phyloP scores from a whole-genome alignment of 1,139 yeast species.

The Kodamaea derodonti region DNA sequence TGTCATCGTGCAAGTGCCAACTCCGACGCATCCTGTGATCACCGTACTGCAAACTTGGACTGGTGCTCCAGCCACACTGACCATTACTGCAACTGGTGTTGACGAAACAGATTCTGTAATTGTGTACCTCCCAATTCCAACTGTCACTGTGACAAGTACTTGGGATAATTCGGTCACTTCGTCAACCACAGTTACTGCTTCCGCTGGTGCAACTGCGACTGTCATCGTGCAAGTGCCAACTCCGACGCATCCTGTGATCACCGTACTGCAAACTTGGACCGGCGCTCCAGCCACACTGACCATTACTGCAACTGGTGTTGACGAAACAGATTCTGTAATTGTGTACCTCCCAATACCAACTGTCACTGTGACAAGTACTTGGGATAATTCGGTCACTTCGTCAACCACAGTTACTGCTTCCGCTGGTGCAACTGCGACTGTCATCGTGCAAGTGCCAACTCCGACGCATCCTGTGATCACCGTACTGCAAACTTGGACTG shows the following conservation, averaged over 20 bases:
- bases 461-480: constrained; percentile 2
- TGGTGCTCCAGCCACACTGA: constrained; percentile 2
- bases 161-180: constrained; percentile 5
- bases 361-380: constrained; percentile 1
- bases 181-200: constrained; percentile 2
- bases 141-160: constrained; percentile 7
- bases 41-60: constrained; percentile 6
- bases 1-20: constrained; percentile 8
- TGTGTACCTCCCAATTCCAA: constrained; percentile 14
- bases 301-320: constrained; percentile 3
- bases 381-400: not conserved
- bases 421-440: constrained; percentile 2
- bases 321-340: constrained; percentile 1
- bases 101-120: constrained; percentile 15
- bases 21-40: constrained; percentile 5
- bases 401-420: constrained; percentile 2
- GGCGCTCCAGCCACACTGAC: constrained; percentile 12
- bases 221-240: constrained; percentile 2
- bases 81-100: constrained; percentile 6
- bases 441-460: constrained; percentile 1
- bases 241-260: not conserved
- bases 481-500: constrained; percentile 2
- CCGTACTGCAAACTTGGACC: constrained; percentile 8
- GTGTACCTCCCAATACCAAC: constrained; percentile 2
- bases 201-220: constrained; percentile 2